Base-by-base conservation (phyloP, 2,329 filamentous ascomycete species). In the Calonectria pauciramosa region DNA sequence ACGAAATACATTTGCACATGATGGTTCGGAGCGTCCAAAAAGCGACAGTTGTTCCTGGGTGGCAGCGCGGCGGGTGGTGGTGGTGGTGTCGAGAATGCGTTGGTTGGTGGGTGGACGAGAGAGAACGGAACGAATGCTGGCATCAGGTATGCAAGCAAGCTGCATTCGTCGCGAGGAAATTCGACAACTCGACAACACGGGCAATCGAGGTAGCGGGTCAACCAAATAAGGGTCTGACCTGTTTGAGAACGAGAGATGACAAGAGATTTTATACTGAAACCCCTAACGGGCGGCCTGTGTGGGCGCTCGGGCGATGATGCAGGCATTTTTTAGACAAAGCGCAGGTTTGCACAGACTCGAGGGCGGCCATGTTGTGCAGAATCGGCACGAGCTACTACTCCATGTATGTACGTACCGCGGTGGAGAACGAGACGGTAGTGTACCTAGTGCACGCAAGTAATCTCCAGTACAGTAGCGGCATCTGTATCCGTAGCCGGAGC, bases 281-380 rank as follows among this genome's bases (percentile, higher is more conserved):
- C 14, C 41, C 47, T 23, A 52, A 23, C 28, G 36, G 23, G 7
- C 18, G 23, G 18, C 14, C 30, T 47, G 67, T 28, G 68, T 70
- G 23, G 30, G 26, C 51, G 51, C 63, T 65, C 38, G 30, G 60
- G 30, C 60, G 47, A 68, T 59, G 47, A 49, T 63, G 41, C 34
- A 60, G n/a, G 38, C 18, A 47, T 26, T 20, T 60, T 44, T 68
- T 38, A 63, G 70, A 68, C 70, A 72, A 51, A 41, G 52, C 23
- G 36, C 56, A 38, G 20, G 34, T 38, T 68, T 59, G 64, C 68
- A 52, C 65, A 51, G 32, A 70, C 56, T 64, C 44, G 56, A 52
- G 32, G 44, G 32, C n/a, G 38, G 20, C n/a, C 52, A 60, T 60
- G 52, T 28, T 69, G 67, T 60, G 41, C 30, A 63, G 68, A 34